Base-by-base conservation (phyloP, 192 early-diverging fungal species). In the Backusella parvicylindrica region DNA sequence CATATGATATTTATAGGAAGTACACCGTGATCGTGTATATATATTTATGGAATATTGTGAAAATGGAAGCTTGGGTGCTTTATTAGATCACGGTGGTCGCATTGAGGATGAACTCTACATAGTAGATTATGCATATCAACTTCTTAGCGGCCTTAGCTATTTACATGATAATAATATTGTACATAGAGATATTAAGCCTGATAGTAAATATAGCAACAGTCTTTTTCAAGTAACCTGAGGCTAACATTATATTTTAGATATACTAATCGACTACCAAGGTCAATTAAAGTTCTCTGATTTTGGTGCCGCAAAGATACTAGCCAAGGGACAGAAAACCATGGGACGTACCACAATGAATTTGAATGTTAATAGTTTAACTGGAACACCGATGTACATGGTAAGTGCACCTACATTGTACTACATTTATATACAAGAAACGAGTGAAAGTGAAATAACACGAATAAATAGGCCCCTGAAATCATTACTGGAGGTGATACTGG, bases 31-130 rank as follows among this genome's bases (percentile, higher is more conserved):
- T 69, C 93, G 91, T 79, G 91, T 95, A 11, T 92, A 90, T 60
- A 85, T 95, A 63, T 97, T 97, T 80, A 97, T 97, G 96, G 96
- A 97, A 82, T 92, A 94, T 72, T 96, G 94, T 77, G 86, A 91
- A 50, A 87, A 89, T 36, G 93, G 93, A 35, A 91, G 90, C 75
- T 76, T 97, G 64, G 87, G 89, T 1, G 83, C 86, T 56, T 70
- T 95, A 30, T 78, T 97, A 32, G 93, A 96, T 68, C 91, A 94
- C 73, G 93, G 92, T 32, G 94, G 93, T 21, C 86, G 91, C 43
- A 87, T 95, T 40, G 89, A 86, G 49, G 90, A 94, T 79, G 96
- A 97, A 71, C 71, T 83, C 36, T 86, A 90, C 35, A 86, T 91
- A 33, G 86, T 89, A 73, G 84, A 87, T 12, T 95, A 92, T 84